Percentiles rank a stretch among this genome's conserved stretches.
These are phyloP conservation scores for Pseudogymnoascus sp. DNA, from an alignment of 2,329 filamentous ascomycete genomes.

Conservation along the genomic window DNA sequence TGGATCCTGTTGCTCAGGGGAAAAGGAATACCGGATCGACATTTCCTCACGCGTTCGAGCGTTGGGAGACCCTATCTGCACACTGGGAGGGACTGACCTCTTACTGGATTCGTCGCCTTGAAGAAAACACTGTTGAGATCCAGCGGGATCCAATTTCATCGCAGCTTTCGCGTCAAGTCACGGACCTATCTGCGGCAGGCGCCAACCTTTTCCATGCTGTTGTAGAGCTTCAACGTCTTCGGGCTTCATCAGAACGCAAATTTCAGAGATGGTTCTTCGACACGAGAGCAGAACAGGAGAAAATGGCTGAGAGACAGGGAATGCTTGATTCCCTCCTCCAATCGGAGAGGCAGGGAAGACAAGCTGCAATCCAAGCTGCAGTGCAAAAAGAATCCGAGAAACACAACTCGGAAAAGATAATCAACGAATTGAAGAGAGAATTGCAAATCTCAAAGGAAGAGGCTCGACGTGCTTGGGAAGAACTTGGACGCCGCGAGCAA, in stretches of 20 bases:
- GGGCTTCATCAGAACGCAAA: constrained; percentile 91
- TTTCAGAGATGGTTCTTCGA: constrained; percentile 99
- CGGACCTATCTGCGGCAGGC: constrained; percentile 91
- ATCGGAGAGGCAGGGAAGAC: constrained; percentile 62
- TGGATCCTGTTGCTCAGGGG: constrained; percentile 11
- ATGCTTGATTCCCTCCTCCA: constrained; percentile 71
- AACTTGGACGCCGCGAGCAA: constrained; percentile 85
- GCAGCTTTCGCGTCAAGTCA: constrained; percentile 88
- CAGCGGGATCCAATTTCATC: constrained; percentile 74
- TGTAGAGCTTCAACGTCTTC: constrained; percentile 86
- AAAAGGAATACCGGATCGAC: constrained; percentile 24
- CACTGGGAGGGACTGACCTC: constrained; percentile 97
- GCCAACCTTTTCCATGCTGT: constrained; percentile 97
- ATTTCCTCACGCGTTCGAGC: constrained; percentile 94
- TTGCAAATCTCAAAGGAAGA: constrained; percentile 93
- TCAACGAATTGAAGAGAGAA: constrained; percentile 88
- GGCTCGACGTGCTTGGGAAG: constrained; percentile 92
- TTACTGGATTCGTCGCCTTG: constrained; percentile 90
- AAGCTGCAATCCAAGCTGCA: constrained; percentile 58
- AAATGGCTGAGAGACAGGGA: constrained; percentile 71
- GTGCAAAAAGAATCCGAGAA: constrained; percentile 63
- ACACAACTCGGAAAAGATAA: constrained; percentile 62
- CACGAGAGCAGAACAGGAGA: constrained; percentile 80
- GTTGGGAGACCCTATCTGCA: constrained; percentile 93
- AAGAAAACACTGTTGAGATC: constrained; percentile 83